Evolutionary conservation across 1,139 yeast species (phyloP), one percentile per base, ranked within the genome.

Genomic region (Meyerozyma sp.): DNA sequence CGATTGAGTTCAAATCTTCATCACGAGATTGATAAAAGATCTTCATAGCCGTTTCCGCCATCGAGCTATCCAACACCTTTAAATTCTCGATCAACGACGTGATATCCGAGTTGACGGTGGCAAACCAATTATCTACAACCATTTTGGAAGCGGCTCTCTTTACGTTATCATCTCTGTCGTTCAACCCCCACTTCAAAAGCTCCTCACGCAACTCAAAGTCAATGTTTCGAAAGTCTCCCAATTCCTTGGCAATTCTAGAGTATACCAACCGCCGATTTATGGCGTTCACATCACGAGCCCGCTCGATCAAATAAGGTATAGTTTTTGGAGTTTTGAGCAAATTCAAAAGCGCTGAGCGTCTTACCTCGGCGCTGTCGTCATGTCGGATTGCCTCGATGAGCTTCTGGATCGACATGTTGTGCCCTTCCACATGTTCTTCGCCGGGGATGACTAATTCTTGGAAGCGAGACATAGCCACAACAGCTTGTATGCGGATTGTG

Each of bases 281-380:
- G 1, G 83, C 67, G 56, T 86, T 87, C 2, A 72, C 69, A 61
- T 93, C 98, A 46, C 95, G 75, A 0, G 95, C 95, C 49, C 98
- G 73, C 55, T 86, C 95, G 40, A 90, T 66, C 1, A 90, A 65
- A 47, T 71, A 75, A 0, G 85, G 81, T 26, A 81, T 65, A 0
- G 91, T 84, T 1, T 58, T 52, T 10, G 65, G 58, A 40, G 75
- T 77, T 53, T 82, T 82, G 20, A 75, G 77, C 32, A 91, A 59
- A 56, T 89, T 87, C 40, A 85, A 66, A 53, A 90, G 64, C 1
- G 93, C 94, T 0, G 95, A 90, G 44, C 96, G 72, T 52, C 98
- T 75, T 1, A 91, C 96, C 51, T 93, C 98, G 0, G 96, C 82
- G 53, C 84, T 83, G 2, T 89, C 79, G 61, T 93, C 98, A 56